phyloP scores from a whole-genome alignment of 164 flowering plant genomes.

The Magnolia kwangsiensis region DNA sequence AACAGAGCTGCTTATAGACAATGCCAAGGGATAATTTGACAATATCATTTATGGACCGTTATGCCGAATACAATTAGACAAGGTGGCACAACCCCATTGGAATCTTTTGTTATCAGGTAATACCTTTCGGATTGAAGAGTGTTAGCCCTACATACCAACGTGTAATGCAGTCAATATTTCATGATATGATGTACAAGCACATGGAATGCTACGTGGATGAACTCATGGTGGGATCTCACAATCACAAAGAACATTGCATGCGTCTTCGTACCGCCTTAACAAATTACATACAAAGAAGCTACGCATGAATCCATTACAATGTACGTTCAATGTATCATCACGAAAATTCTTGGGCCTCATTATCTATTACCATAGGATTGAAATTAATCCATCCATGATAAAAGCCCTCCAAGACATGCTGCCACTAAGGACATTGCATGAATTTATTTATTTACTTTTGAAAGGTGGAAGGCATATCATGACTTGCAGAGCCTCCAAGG shows the following conservation, averaged over 20 bases:
- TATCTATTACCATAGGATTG: too few relatives aligned
- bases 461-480: too few relatives aligned
- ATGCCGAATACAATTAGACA: neutral
- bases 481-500: too few relatives aligned
- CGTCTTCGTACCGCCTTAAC: too few relatives aligned
- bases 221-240: neutral
- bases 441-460: too few relatives aligned
- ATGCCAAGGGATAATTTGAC: neutral
- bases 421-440: too few relatives aligned
- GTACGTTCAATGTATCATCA: too few relatives aligned
- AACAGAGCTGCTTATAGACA: neutral
- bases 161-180: neutral
- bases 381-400: too few relatives aligned
- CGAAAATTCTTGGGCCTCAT: too few relatives aligned
- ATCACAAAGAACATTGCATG: neutral
- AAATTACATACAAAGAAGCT: too few relatives aligned
- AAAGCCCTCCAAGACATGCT: too few relatives aligned
- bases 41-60: constrained; percentile 4
- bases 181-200: neutral
- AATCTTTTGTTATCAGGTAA: neutral
- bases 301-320: too few relatives aligned
- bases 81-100: neutral
- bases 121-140: neutral
- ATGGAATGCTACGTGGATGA: constrained; percentile 4
- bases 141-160: neutral